Evolutionary conservation across 495 filamentous ascomycete genomes (phyloP), one percentile per base, ranked within the genome.

Genomic region (Friedmanniomyces endolithicus): DNA sequence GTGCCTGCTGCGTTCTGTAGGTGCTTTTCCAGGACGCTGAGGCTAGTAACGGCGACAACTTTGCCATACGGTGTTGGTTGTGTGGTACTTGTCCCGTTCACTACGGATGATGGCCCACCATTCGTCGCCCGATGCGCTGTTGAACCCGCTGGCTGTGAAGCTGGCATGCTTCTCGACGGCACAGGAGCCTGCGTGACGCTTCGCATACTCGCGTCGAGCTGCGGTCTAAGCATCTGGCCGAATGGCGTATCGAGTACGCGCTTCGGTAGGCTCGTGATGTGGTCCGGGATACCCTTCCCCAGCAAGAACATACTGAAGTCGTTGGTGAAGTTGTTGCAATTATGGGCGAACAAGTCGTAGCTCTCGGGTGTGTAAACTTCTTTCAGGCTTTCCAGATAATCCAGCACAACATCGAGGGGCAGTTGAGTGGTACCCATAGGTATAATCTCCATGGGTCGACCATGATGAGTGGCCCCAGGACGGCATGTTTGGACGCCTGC

Each of bases 321-420:
- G 64, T 97, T 90, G 4, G 88, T 86, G 68, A 98, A 98, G 73
- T 97, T 97, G 71, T 98, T 97, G 77, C 92, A 60, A 64, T 98
- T 98, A 64, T 95, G 90, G 35, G 84, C 72, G 67, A 87, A 87
- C 2, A 95, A 73, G 66, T 94, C 86, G 63, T 96, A 96, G 0
- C 86, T 87, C 35, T 94, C 84, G 6, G 83, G 76, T 0, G 87
- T 90, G 64, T 94, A 98, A 29, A 94, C 82, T 20, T 80, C 73
- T 50, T 80, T 83, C 41, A 98, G 64, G 1, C 86, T 89, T 29
- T 88, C 86, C 8, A 98, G 70, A 68, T 95, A 98, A 61, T 97
- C 90, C 55, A 85, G 71, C 31, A 97, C 84, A 1, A 95, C 78
- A 16, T 96, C 90, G 50, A 81, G 70, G 0, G 92, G 87, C 37